These are phyloP conservation scores for Sherardia arvensis DNA, from an alignment of 257 asterid genomes.

Conservation along the genomic window DNA sequence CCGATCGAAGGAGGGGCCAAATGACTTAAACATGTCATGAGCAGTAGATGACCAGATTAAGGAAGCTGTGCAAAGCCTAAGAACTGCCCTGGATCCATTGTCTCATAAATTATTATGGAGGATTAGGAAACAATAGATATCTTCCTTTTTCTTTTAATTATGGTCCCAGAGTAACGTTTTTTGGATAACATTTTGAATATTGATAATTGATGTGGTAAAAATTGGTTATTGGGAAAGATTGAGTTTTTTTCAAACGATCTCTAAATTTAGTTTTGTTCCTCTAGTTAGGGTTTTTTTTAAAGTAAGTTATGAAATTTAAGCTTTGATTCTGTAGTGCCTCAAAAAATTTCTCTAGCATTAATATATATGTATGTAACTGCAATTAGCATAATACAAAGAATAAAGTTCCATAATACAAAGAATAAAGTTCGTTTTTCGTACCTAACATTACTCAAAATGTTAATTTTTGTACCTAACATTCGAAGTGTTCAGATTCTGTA, in stretches of 20 bases:
- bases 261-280: too few species aligned
- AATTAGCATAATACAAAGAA: too few species aligned
- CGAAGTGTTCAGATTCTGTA: too few species aligned
- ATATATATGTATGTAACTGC: too few species aligned
- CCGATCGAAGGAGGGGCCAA: slow-evolving; percentile 64
- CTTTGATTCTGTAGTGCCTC: too few species aligned
- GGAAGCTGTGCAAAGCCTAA: neutral
- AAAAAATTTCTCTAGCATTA: too few species aligned
- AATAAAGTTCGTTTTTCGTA: too few species aligned
- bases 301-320: too few species aligned
- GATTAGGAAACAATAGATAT: neutral
- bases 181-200: neutral
- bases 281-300: too few species aligned
- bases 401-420: too few species aligned
- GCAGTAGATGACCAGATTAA: neutral
- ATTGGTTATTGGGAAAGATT: neutral
- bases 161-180: neutral
- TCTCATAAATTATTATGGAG: neutral
- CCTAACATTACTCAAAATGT: too few species aligned
- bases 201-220: neutral
- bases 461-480: too few species aligned
- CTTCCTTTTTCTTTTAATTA: neutral
- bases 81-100: neutral
- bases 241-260: neutral
- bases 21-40: slow-evolving; percentile 28